Base-by-base conservation (phyloP, 306 rosid genomes). In the Quercus variabilis region DNA sequence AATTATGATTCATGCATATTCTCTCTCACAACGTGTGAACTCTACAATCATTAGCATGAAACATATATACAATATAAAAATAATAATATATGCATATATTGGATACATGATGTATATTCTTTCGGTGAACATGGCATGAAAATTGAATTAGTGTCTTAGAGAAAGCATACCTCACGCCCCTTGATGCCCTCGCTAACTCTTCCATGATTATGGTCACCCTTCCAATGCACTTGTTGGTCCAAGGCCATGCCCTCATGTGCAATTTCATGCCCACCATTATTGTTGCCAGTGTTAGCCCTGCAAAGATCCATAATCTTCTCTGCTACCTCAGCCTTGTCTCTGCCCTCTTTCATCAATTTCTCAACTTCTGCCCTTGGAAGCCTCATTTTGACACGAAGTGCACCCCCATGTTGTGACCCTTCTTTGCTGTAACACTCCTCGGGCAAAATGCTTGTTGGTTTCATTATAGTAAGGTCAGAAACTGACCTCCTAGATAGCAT, bases 311-410 rank as follows among this genome's bases (percentile, higher is more conserved):
- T 58, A 19, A 95, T 90, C 90, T 75, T 93, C 87, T 90, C 87
- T 1, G 91, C 94, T 2, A 87, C 98, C 62, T 95, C 99, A 21
- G 31, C 87, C 55, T 87, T 87, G 70, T 88, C 84, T 74, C 69
- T 88, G 55, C 94, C 85, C 28, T 90, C 93, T 59, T 73, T 83
- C 81, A 95, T 82, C 79, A 93, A 57, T 79, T 62, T 91, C 92
- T 93, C 97, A 6, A 96, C 94, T 18, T 96, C 91, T 1, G 84
- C 84, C 83, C 59, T 91, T 1, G 93, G 98, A 49, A 96, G 88
- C 87, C 86, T 87, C 90, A 93, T 74, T 85, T 83, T 90, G 80
- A 96, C 64, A 77, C 96, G 83, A 85, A 83, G 56, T 46, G 83
- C 74, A 49, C 54, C 54, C 17, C 74, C 86, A 4, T 76, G 69